Evolutionary conservation across 139 green algal species (phyloP).

Genomic region (Eudorina sp.): DNA sequence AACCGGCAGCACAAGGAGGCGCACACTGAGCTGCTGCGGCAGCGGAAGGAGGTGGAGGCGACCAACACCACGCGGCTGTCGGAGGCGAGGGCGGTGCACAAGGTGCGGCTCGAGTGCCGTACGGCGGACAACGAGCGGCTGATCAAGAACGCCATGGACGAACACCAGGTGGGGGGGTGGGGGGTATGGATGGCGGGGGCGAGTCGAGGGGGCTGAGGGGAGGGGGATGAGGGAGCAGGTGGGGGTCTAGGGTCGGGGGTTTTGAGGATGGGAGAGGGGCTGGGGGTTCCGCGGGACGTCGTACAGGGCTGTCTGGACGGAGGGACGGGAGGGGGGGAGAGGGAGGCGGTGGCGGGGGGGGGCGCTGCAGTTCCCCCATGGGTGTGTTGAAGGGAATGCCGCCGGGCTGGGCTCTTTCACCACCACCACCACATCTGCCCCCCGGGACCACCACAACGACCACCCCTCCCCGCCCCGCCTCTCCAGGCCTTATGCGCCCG

Average conservation of each 20-base stretch:
- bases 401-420: too few species aligned
- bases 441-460: too few species aligned
- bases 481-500: constrained; percentile 52
- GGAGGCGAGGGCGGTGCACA: constrained; percentile 47
- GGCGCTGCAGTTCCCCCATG: too few species aligned
- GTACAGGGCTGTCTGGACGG: too few species aligned
- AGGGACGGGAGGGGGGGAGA: not conserved
- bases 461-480: too few species aligned
- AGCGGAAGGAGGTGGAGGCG: constrained; percentile 51
- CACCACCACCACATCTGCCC: too few species aligned
- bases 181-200: not conserved
- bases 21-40: constrained; percentile 40
- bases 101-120: constrained; percentile 36
- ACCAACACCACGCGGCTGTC: constrained; percentile 41
- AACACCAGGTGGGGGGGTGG: constrained; percentile 27
- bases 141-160: constrained; percentile 37
- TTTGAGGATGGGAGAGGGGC: too few species aligned
- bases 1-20: constrained; percentile 37
- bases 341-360: too few species aligned
- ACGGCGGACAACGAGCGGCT: constrained; percentile 43
- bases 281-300: too few species aligned
- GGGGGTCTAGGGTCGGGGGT: not conserved
- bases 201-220: not conserved
- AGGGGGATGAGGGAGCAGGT: not conserved
- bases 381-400: not conserved